A percentile compares a stretch with the other conserved stretches of the same genome.
phyloP scores from a whole-genome alignment of 768 basidiomycete genomes.

The Naematelia aurantialba region DNA sequence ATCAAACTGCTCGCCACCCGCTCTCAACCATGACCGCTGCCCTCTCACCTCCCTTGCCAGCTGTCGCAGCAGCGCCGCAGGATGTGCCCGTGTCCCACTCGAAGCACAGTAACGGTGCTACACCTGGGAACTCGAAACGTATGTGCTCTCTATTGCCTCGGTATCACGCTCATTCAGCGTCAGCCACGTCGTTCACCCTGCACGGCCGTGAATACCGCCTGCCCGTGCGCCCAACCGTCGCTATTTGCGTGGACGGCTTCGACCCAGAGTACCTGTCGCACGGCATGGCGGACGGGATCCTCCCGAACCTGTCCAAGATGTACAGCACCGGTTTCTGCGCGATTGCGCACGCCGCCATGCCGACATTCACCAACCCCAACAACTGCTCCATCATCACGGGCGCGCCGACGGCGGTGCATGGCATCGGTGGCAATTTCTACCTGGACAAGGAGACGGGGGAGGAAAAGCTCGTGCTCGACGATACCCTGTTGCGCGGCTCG shows the following conservation, averaged over 20 bases:
- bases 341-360: slow-evolving; percentile 7
- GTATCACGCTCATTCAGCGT: background rate
- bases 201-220: slow-evolving; percentile 1
- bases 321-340: background rate
- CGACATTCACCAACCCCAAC: slow-evolving; percentile 14
- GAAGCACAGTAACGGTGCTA: too few species aligned
- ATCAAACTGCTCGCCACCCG: too few species aligned
- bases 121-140: too few species aligned
- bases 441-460: slow-evolving; percentile 7
- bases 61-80: background rate
- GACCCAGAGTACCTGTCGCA: slow-evolving; percentile 9
- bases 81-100: background rate
- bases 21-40: background rate
- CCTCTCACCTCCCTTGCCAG: background rate
- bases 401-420: slow-evolving; percentile 4
- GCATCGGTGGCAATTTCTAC: slow-evolving; percentile 10
- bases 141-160: too few species aligned
- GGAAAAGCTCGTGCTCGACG: slow-evolving; percentile 5
- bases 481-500: slow-evolving; percentile 8
- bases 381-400: slow-evolving; percentile 12
- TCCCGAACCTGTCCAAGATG: slow-evolving; percentile 4
- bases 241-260: slow-evolving; percentile 9
- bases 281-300: slow-evolving; percentile 6
- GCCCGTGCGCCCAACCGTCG: slow-evolving; percentile 1
- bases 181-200: background rate